A percentile compares a stretch with the other conserved stretches of the same genome.
phyloP scores from a whole-genome alignment of 345 rosid genomes.

The Dipteronia dyeriana region DNA sequence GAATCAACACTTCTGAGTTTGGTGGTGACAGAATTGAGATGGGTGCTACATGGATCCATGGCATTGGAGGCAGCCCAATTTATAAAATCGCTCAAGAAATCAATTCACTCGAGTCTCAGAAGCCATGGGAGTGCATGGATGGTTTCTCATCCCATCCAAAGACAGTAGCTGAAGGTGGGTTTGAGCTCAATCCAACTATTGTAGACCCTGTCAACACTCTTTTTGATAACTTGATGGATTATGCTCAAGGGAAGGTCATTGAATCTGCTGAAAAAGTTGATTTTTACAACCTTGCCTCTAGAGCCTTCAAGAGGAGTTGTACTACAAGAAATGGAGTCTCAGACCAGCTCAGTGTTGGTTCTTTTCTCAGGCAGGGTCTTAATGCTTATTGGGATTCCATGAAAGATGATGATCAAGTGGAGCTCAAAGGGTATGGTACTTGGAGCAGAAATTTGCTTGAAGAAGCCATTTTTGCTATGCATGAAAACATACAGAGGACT shows the following conservation, averaged over 20 bases:
- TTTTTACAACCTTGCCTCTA: conserved; percentile 36
- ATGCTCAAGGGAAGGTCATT: conserved; percentile 61
- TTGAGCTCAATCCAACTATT: conserved; percentile 46
- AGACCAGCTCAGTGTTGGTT: conserved; percentile 57
- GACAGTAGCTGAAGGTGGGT: conserved; percentile 80
- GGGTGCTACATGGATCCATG: conserved; percentile 99
- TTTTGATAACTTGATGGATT: conserved; percentile 79
- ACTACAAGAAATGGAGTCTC: conserved; percentile 32
- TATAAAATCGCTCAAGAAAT: conserved; percentile 68
- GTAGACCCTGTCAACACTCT: conserved; percentile 58
- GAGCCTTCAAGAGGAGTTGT: conserved; percentile 37
- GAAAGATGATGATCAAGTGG: conserved; percentile 28
- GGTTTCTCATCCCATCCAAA: conserved; percentile 51
- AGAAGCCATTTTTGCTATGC: conserved; percentile 75
- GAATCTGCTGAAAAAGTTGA: conserved; percentile 23
- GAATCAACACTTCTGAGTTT: conserved; percentile 88
- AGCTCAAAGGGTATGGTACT: conserved; percentile 38
- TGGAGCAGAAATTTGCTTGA: conserved; percentile 59
- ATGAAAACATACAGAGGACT: conserved; percentile 79
- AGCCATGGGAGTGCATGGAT: conserved; percentile 99
- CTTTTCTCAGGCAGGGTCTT: conserved; percentile 58
- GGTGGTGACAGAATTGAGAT: conserved; percentile 89
- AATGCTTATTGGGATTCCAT: conserved; percentile 54
- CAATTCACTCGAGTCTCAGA: conserved; percentile 62
- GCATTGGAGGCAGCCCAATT: conserved; percentile 91